phyloP scores from a whole-genome alignment of 169 alveolate species.

The Plasmodium gonderi region DNA sequence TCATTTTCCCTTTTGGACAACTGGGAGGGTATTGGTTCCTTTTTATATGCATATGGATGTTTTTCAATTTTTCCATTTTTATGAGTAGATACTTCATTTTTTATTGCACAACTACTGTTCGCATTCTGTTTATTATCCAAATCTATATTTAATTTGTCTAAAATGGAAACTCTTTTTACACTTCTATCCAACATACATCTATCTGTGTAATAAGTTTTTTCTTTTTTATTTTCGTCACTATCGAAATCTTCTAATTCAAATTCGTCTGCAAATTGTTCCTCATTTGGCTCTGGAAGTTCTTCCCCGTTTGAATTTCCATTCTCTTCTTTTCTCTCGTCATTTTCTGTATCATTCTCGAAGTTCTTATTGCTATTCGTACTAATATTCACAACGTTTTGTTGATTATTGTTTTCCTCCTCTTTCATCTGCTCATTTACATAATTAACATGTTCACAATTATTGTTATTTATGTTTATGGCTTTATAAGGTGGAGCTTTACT shows the following conservation, averaged over 20 bases:
- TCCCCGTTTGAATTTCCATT: neutral
- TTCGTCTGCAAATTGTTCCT: constrained; percentile 9
- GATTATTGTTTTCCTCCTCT: neutral
- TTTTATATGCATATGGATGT: neutral
- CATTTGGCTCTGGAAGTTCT: neutral
- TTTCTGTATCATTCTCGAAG: neutral
- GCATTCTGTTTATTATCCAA: constrained; percentile 15
- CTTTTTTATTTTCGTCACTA: constrained; percentile 14
- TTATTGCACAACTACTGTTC: neutral
- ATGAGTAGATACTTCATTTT: neutral
- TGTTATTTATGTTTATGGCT: neutral
- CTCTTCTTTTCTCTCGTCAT: neutral
- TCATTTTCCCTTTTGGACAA: neutral
- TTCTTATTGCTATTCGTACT: neutral
- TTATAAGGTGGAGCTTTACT: constrained; percentile 24
- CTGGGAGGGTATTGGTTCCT: neutral
- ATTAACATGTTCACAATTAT: neutral
- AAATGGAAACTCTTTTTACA: constrained; percentile 34
- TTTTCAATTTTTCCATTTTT: neutral
- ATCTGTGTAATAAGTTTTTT: constrained; percentile 60
- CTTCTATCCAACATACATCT: constrained; percentile 39
- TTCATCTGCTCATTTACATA: neutral
- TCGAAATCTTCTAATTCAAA: constrained; percentile 38
- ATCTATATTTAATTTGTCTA: constrained; percentile 29
- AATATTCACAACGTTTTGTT: neutral